A percentile compares a stretch with the other conserved stretches of the same genome.
Evolutionary conservation across 129 eudicot genomes (phyloP).

Genomic region (Tagetes erecta): DNA sequence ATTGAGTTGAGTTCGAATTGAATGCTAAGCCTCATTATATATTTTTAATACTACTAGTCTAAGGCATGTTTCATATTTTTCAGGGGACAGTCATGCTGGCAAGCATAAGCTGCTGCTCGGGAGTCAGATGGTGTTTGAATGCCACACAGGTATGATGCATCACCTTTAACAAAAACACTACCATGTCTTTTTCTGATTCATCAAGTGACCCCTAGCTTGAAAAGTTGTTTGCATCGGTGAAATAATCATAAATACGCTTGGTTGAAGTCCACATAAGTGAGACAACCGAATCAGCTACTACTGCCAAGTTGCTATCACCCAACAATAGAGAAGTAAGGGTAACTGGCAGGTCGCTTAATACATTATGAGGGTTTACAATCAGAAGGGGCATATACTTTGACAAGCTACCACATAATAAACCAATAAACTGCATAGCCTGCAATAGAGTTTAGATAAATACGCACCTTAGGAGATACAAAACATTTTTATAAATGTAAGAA

Average conservation of each 20-base stretch:
- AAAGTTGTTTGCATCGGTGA: slow-evolving; percentile 12
- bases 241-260: slow-evolving; percentile 57
- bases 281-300: slow-evolving; percentile 55
- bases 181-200: slow-evolving; percentile 42
- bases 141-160: slow-evolving; percentile 60
- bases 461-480: slow-evolving; percentile 8
- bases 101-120: slow-evolving; percentile 66
- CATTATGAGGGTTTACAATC: slow-evolving; percentile 46
- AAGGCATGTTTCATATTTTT: background rate
- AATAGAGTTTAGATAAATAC: slow-evolving; percentile 2
- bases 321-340: slow-evolving; percentile 68
- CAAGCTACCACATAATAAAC: slow-evolving; percentile 69
- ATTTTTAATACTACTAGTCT: no score
- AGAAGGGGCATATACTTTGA: slow-evolving; percentile 83
- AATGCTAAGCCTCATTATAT: no score
- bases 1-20: no score
- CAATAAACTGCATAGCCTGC: slow-evolving; percentile 82
- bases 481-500: background rate
- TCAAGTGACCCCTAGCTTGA: slow-evolving; percentile 38
- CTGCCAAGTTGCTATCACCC: slow-evolving; percentile 48
- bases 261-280: slow-evolving; percentile 61
- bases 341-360: slow-evolving; percentile 74
- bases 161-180: slow-evolving; percentile 49
- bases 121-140: slow-evolving; percentile 55
- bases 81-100: slow-evolving; percentile 60